Base-by-base conservation (phyloP, 371 early-diverging fungal species). In the Mucor circinelloides region DNA sequence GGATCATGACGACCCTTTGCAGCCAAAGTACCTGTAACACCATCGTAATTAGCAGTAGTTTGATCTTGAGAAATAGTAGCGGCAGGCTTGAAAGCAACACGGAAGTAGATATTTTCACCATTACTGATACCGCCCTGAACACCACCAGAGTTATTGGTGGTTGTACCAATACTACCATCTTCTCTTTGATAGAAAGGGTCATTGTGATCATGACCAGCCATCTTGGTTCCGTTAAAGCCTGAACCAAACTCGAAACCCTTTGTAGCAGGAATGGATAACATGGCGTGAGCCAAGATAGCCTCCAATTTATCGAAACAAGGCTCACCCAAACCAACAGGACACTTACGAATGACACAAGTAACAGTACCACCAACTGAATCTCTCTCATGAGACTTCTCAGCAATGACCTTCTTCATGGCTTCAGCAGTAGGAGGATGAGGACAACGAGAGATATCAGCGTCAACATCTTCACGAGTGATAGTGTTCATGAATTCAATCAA, bases 251-350 rank as follows among this genome's bases (percentile, higher is more conserved):
- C 99, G 75, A 98, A 98, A 6, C 95, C 96, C 76, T 98, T 98
- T 15, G 98, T 98, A 9, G 99, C 97, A 19, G 99, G 99, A 61
- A 98, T 97, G 27, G 97, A 96, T 63, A 98, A 80, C 99, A 98
- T 98, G n/a, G 98, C 99, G 71, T 98, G 98, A 8, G 98, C 99
- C 58, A 98, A 83, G 66, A 90, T 77, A n/a, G 99, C 98, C 76
- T 98, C 97, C 34, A 97, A 83, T 76, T 98, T 98, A 78, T 98
- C 99, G 72, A 98, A 98, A 79, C 95, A 94, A 9, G 99, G 99
- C 75, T 98, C 99, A 58, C 99, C 99, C 60, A 98, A 83, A n/a
- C 99, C 99, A 15, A 87, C 73, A 13, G 99, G 99, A 31, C 91
- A 89, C 66, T 94, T 93, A 57, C 99, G 89, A 75, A 98, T 94